A percentile compares a stretch with the other conserved stretches of the same genome.
These are phyloP conservation scores for Lasiodiplodia citricola DNA, from an alignment of 2,329 filamentous ascomycete genomes.

Conservation along the genomic window DNA sequence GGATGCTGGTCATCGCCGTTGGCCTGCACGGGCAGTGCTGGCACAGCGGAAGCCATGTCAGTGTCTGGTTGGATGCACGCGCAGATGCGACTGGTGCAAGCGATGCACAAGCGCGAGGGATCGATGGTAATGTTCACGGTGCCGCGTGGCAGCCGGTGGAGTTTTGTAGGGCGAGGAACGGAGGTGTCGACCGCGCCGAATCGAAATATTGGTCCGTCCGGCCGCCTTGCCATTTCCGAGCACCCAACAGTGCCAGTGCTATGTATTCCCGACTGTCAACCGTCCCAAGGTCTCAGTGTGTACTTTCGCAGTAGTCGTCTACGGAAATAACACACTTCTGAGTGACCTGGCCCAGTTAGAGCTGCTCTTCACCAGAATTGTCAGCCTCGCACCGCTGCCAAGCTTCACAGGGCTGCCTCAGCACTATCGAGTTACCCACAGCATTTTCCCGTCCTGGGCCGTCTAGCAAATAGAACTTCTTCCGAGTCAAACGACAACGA, in stretches of 20 bases:
- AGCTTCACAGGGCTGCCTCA: neutral
- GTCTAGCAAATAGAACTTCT: neutral
- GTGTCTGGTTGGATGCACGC: constrained; percentile 3
- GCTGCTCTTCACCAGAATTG: neutral
- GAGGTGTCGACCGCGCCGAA: constrained; percentile 8
- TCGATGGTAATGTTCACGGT: constrained; percentile 19
- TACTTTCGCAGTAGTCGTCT: neutral
- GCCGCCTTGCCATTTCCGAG: neutral
- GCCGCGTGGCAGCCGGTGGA: constrained; percentile 14
- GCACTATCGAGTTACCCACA: neutral
- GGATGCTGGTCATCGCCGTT: constrained; percentile 44
- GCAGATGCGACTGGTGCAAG: constrained; percentile 4
- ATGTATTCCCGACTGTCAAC: neutral
- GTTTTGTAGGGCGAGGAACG: constrained; percentile 16
- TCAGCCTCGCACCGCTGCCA: neutral
- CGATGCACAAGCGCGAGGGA: constrained; percentile 4
- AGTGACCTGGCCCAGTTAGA: too few species aligned
- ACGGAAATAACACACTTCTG: neutral
- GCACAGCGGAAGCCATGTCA: constrained; percentile 25
- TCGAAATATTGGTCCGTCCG: constrained; percentile 17
- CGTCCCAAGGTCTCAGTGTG: neutral
- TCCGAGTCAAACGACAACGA: neutral
- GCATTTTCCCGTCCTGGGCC: neutral
- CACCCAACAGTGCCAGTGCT: neutral
- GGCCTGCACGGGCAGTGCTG: constrained; percentile 34